Percentiles rank a stretch among this genome's conserved stretches.
Evolutionary conservation across 2,329 filamentous ascomycete species (phyloP).

Genomic region (Alternaria panax): DNA sequence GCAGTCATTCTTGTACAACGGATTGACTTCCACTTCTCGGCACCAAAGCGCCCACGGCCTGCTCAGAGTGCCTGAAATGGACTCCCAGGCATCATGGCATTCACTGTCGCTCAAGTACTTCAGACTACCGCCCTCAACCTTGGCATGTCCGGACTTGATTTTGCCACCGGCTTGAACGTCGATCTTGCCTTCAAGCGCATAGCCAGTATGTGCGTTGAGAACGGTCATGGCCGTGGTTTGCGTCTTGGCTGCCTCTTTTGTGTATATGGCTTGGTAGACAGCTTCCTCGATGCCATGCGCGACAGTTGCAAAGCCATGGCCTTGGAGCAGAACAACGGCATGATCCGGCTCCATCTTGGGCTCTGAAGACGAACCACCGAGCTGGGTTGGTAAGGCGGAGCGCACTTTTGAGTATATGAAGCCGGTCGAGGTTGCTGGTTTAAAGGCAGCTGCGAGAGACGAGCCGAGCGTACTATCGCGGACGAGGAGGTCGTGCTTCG

Average conservation of each 20-base stretch:
- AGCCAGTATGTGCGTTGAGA: conserved; percentile 45
- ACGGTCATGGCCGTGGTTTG: conserved; percentile 51
- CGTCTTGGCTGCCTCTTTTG: conserved; percentile 49
- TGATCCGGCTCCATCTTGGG: conserved; percentile 45
- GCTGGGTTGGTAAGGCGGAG: conserved; percentile 45
- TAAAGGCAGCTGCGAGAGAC: conserved; percentile 47
- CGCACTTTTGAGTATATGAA: conserved; percentile 50
- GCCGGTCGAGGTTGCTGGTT: conserved; percentile 47
- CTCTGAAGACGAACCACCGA: conserved; percentile 41
- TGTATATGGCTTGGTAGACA: conserved; percentile 56
- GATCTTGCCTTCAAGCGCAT: conserved; percentile 51
- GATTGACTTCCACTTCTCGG: conserved; percentile 50
- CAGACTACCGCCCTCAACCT: conserved; percentile 52
- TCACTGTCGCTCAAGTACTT: conserved; percentile 54
- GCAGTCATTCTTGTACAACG: conserved; percentile 53
- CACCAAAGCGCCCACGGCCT: conserved; percentile 56
- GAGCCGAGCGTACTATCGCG: conserved; percentile 41
- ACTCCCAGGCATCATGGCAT: conserved; percentile 51
- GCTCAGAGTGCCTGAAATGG: conserved; percentile 42
- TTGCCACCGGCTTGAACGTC: conserved; percentile 50
- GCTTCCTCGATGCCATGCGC: conserved; percentile 54
- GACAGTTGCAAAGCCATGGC: conserved; percentile 56
- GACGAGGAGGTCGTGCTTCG: conserved; percentile 49
- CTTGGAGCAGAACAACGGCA: conserved; percentile 51
- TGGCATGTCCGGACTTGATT: conserved; percentile 52